Conservation (phyloP, 345 rosid genomes). For the Syzygium aromaticum region DNA sequence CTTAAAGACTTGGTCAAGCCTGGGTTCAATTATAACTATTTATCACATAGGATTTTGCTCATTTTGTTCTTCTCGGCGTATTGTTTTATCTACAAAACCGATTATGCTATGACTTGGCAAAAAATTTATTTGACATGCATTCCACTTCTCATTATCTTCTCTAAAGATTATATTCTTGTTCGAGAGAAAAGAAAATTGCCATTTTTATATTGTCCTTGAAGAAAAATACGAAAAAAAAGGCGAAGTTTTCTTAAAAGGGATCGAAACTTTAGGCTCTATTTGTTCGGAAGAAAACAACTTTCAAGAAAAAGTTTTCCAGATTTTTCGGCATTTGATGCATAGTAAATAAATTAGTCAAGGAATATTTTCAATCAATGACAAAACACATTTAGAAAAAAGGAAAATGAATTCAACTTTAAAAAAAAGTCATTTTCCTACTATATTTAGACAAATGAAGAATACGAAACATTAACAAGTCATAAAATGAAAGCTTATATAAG, state of each 20-base stretch:
- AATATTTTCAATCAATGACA: too few relatives aligned
- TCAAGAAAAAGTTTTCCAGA: not conserved
- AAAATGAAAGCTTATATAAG: too few relatives aligned
- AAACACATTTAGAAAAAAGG: too few relatives aligned
- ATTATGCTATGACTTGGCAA: not conserved
- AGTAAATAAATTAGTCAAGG: not conserved
- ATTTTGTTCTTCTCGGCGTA: not conserved
- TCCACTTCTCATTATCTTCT: not conserved
- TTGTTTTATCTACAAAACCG: not conserved
- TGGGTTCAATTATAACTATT: too few relatives aligned
- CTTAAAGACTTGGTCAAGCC: too few relatives aligned
- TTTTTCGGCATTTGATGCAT: too few relatives aligned
- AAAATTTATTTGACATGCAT: not conserved
- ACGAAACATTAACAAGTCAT: too few relatives aligned
- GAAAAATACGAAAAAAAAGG: not conserved
- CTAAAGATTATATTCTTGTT: not conserved
- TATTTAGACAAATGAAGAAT: too few relatives aligned
- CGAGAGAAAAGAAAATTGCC: not conserved
- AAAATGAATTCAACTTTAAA: not conserved
- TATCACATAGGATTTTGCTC: not conserved
- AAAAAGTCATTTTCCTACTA: not conserved
- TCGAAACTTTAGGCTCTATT: not conserved
- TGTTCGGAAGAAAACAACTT: not conserved
- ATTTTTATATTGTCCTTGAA: not conserved
- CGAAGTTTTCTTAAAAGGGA: not conserved